Evolutionary conservation across 1,139 yeast species (phyloP).

Genomic region (Kurtzmaniella quercitrusa): DNA sequence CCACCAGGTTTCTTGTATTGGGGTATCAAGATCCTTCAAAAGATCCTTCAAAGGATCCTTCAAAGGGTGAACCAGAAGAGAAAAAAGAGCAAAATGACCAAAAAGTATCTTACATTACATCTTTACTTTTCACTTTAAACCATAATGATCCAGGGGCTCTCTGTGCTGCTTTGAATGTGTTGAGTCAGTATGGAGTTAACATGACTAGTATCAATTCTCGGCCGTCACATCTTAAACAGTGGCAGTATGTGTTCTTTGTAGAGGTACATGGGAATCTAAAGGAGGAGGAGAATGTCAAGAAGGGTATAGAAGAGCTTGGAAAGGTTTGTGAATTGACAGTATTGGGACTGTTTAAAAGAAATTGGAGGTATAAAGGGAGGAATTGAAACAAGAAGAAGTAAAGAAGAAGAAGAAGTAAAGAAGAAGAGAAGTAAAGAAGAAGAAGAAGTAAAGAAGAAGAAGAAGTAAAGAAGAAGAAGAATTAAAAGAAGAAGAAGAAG

Average conservation of each 20-base stretch:
- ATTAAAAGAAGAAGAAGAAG: too few species aligned
- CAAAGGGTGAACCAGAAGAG: too few species aligned
- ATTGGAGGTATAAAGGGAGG: slow-evolving; percentile 19
- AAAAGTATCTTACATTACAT: slow-evolving; percentile 29
- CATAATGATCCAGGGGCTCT: slow-evolving; percentile 74
- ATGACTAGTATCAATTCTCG: slow-evolving; percentile 72
- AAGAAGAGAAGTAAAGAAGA: too few species aligned
- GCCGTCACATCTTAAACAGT: slow-evolving; percentile 59
- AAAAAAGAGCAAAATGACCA: slow-evolving; percentile 2
- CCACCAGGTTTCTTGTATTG: slow-evolving; percentile 78
- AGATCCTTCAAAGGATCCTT: too few species aligned
- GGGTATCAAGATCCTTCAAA: slow-evolving; percentile 25
- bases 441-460: too few species aligned
- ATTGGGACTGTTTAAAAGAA: slow-evolving; percentile 34
- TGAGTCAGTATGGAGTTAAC: slow-evolving; percentile 57
- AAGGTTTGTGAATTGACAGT: slow-evolving; percentile 29
- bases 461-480: too few species aligned
- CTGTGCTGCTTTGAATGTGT: slow-evolving; percentile 58
- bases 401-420: too few species aligned
- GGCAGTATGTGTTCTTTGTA: slow-evolving; percentile 84
- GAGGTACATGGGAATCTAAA: slow-evolving; percentile 45
- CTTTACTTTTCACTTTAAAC: slow-evolving; percentile 63
- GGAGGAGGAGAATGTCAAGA: slow-evolving; percentile 15
- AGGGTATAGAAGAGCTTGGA: slow-evolving; percentile 17
- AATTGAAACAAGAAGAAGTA: too few species aligned